Conservation (phyloP, 495 filamentous ascomycete genomes). For the Xylaria telfairii region DNA sequence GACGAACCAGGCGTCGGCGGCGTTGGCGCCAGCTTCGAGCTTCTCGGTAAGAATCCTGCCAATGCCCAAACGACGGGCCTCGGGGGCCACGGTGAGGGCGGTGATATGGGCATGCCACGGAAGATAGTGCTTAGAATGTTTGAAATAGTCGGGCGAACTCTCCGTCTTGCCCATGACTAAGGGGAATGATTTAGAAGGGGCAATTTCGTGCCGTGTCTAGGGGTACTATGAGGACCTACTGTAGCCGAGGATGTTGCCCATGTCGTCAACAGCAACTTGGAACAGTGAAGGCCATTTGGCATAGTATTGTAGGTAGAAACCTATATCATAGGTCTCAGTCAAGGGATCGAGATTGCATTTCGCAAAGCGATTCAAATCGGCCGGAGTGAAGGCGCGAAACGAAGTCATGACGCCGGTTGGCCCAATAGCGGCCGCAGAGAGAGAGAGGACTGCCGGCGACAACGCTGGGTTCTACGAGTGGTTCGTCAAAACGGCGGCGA, state of each 20-base stretch:
- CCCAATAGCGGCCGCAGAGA: not conserved
- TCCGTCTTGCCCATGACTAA: slow-evolving; percentile 96
- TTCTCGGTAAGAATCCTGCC: slow-evolving; percentile 78
- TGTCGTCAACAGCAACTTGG: slow-evolving; percentile 79
- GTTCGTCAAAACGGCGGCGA: not conserved
- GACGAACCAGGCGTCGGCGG: slow-evolving; percentile 88
- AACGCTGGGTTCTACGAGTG: not conserved
- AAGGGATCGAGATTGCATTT: slow-evolving; percentile 91
- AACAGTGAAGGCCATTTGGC: slow-evolving; percentile 95
- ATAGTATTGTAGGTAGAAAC: slow-evolving; percentile 94
- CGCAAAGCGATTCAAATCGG: slow-evolving; percentile 65
- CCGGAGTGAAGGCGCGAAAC: slow-evolving; percentile 52
- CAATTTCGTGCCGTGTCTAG: not conserved
- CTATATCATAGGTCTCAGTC: slow-evolving; percentile 94
- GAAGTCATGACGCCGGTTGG: slow-evolving; percentile 46
- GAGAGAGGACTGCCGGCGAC: not conserved
- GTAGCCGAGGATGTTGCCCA: slow-evolving; percentile 88
- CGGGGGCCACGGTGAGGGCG: slow-evolving; percentile 88
- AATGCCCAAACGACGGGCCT: slow-evolving; percentile 82
- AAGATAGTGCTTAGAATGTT: slow-evolving; percentile 81
- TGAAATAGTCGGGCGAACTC: slow-evolving; percentile 74
- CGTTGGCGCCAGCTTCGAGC: slow-evolving; percentile 80
- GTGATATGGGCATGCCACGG: slow-evolving; percentile 99
- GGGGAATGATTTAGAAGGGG: slow-evolving; percentile 6
- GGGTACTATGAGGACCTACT: slow-evolving; percentile 63